These are phyloP conservation scores for Sporothrix brunneoviolacea DNA, from an alignment of 2,329 filamentous ascomycete species.

Conservation along the genomic window DNA sequence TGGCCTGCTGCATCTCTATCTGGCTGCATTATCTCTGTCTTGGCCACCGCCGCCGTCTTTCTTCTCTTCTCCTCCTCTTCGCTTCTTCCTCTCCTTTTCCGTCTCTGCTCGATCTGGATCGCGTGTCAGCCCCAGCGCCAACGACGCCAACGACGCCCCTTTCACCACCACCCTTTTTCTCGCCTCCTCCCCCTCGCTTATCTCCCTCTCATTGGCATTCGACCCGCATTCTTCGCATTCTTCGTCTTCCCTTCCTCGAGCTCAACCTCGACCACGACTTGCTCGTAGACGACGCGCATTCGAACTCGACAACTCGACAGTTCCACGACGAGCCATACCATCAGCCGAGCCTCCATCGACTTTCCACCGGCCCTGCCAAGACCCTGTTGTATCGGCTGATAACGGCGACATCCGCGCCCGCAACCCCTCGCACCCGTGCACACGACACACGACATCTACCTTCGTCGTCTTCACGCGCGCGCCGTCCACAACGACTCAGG, in stretches of 20 bases:
- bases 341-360: no score
- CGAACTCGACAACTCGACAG: no score
- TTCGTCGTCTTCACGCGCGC: no score
- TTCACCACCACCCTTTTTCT: background rate
- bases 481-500: no score
- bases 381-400: background rate
- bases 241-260: background rate
- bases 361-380: no score
- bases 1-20: background rate
- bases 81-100: background rate
- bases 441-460: no score
- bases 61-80: background rate
- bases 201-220: background rate
- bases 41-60: background rate
- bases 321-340: no score
- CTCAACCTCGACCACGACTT: background rate
- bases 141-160: background rate
- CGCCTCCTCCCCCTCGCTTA: background rate
- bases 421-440: background rate
- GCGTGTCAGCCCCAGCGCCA: background rate
- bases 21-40: slow-evolving; percentile 8
- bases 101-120: slow-evolving; percentile 1
- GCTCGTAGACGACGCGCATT: no score
- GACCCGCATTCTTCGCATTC: background rate
- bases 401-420: slow-evolving; percentile 4